Conservation (phyloP, 169 alveolate genomes). For the Cryptosporidium bovis region DNA sequence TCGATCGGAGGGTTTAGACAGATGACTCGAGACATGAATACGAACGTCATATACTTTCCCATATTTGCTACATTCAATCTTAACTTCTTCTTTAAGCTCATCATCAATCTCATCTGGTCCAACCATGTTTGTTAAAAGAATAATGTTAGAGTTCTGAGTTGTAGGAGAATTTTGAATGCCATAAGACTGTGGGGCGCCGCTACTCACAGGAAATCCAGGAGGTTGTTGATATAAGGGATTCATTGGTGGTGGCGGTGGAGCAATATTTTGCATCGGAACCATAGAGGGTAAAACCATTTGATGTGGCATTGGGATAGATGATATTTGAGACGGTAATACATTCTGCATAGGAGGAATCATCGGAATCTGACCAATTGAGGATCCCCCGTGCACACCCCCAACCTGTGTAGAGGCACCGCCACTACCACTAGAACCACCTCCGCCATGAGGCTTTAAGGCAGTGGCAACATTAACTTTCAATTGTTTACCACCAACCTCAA, state of each 20-base stretch:
- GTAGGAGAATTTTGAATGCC: constrained; percentile 30
- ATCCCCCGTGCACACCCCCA: too few species aligned
- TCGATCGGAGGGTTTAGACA: constrained; percentile 59
- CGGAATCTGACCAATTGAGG: constrained; percentile 48
- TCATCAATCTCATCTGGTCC: constrained; percentile 79
- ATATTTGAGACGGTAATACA: constrained; percentile 58
- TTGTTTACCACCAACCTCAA: constrained; percentile 83
- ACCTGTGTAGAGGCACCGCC: too few species aligned
- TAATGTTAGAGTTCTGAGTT: constrained; percentile 28
- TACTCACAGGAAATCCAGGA: constrained; percentile 34
- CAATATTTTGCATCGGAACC: constrained; percentile 63
- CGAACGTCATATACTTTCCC: constrained; percentile 76
- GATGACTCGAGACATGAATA: constrained; percentile 55
- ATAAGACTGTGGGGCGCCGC: constrained; percentile 24
- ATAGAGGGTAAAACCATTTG: constrained; percentile 68
- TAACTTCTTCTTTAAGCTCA: constrained; percentile 77
- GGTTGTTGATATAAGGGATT: constrained; percentile 55
- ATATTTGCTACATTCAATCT: constrained; percentile 76
- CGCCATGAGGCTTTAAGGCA: constrained; percentile 64
- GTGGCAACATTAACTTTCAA: constrained; percentile 79
- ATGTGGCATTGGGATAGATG: constrained; percentile 60
- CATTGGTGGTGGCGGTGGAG: constrained; percentile 71
- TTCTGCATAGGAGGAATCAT: constrained; percentile 44
- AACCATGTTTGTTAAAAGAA: constrained; percentile 76
- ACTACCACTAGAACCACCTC: constrained; percentile 12